These are phyloP conservation scores for Trichoderma polysporum DNA, from an alignment of 2,329 filamentous ascomycete genomes.

Conservation along the genomic window DNA sequence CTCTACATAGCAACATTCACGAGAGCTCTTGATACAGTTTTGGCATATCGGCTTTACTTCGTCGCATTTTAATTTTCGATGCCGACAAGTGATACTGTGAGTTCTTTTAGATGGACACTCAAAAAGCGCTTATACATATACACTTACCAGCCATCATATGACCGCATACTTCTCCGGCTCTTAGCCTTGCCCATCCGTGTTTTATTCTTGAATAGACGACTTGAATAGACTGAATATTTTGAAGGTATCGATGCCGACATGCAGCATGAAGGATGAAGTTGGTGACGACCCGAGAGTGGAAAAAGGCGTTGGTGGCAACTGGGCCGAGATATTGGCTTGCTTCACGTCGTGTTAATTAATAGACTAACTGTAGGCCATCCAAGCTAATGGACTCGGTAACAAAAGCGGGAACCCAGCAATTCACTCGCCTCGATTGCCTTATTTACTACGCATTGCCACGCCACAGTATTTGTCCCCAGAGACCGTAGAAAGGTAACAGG, in stretches of 20 bases:
- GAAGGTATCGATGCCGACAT: neutral
- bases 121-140: neutral
- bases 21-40: conserved; percentile 1
- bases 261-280: neutral
- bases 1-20: conserved; percentile 1
- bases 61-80: conserved; percentile 7
- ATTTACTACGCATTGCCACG: neutral
- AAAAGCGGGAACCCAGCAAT: neutral
- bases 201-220: no score
- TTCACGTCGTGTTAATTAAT: neutral
- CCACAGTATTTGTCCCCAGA: neutral
- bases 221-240: neutral
- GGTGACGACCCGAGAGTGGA: neutral
- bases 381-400: neutral
- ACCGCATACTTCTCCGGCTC: neutral
- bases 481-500: no score
- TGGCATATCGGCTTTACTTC: neutral
- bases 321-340: neutral
- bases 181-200: neutral
- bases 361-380: neutral
- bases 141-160: conserved; percentile 6
- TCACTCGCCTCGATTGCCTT: neutral
- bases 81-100: conserved; percentile 1
- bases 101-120: neutral
- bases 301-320: neutral